phyloP scores from a whole-genome alignment of 768 basidiomycete genomes.

The Multifurca ochricompacta region DNA sequence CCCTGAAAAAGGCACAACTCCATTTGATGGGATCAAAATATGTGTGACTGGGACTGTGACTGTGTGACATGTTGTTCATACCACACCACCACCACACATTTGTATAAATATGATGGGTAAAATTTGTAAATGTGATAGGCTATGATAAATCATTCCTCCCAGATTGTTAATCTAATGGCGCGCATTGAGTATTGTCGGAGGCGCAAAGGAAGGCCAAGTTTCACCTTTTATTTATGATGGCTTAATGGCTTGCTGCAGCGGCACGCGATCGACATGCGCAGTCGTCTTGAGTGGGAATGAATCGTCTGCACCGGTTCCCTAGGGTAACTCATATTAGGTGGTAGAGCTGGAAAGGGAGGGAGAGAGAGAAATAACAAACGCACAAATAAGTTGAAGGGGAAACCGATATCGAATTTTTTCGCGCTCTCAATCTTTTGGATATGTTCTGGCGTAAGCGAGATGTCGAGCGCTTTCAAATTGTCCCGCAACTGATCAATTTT shows the following conservation, averaged over 20 bases:
- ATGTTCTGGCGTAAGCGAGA: conserved; percentile 35
- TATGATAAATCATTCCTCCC: too few species aligned
- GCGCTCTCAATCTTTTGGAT: conserved; percentile 35
- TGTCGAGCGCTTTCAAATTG: conserved; percentile 39
- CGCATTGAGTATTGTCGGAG: too few species aligned
- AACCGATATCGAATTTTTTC: conserved; percentile 36
- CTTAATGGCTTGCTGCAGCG: not conserved
- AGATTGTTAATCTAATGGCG: too few species aligned
- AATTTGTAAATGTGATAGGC: too few species aligned
- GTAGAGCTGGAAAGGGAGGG: not conserved
- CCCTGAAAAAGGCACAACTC: too few species aligned
- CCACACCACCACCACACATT: too few species aligned
- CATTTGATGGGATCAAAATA: too few species aligned
- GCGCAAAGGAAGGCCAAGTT: too few species aligned
- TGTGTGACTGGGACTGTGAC: too few species aligned
- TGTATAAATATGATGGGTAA: too few species aligned
- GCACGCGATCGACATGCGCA: not conserved
- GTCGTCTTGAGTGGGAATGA: not conserved
- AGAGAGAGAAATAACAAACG: not conserved
- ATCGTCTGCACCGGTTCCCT: conserved; percentile 1
- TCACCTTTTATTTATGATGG: not conserved
- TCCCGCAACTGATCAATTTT: conserved; percentile 39
- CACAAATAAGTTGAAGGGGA: conserved; percentile 28
- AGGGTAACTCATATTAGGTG: not conserved
- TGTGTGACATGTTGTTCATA: too few species aligned